Base-by-base conservation (phyloP, 1,284 basidiomycete species). In the Ganoderma sp. region DNA sequence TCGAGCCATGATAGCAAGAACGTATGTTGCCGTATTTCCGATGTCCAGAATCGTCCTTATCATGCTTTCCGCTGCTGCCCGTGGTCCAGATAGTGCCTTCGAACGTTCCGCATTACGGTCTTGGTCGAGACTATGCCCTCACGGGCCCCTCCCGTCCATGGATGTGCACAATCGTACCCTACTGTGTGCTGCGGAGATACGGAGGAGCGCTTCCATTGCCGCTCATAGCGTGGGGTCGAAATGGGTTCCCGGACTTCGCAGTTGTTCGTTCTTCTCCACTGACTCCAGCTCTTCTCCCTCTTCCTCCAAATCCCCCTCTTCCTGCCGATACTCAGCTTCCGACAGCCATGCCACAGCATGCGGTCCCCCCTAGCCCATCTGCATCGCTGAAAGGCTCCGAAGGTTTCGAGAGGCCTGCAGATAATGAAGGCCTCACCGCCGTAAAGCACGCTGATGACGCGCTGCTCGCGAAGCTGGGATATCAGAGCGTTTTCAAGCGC, bases 401-500 rank as follows among this genome's bases (percentile, higher is more conserved):
- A 15, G 39, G 14, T 41, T 14, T 15, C 58, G 52, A 39, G 42
- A 37, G 14, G 17, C 22, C 12, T 14, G n/a, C 41, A 39, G 67
- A 69, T 45, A 57, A 69, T 25, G 68, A 62, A 22, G 69, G 68
- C 28, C 48, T 75, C 10, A 63, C 73, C 34, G 75, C 77, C 10
- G 57, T 81, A 22, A 78, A 77, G 64, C 83, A 82, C 64, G 82
- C 81, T n/a, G 89, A 90, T 72, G 81, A 89, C 74, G 81, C 76
- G 2, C 79, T 86, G 42, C 86, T 92, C 43, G 90, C 90, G 14
- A 79, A 85, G 67, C 83, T 92, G 42, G 91, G 92, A 2, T 93
- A 93, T 79, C 91, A 85, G 80, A 84, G 86, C 75, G 90, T 92
- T 77, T 93, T 93, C 78, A 88, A 82, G 74, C 86, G 91, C 63